Evolutionary conservation across 2,329 filamentous ascomycete genomes (phyloP).

Genomic region (Pleurostoma richardsiae): DNA sequence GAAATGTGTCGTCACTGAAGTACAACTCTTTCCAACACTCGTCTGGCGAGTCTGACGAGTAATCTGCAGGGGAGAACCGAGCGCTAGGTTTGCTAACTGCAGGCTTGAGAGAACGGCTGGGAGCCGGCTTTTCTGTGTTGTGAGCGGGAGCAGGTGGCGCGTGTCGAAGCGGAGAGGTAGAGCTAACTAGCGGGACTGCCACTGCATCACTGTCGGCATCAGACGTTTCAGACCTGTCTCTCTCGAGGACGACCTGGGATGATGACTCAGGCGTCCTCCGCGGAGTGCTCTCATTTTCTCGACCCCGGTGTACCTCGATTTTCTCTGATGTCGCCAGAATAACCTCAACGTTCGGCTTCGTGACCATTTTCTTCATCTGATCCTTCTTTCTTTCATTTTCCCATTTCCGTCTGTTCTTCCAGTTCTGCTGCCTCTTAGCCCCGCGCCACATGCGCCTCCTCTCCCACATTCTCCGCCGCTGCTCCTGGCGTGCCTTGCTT

Average conservation of each 20-base stretch:
- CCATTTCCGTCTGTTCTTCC: conserved; percentile 35
- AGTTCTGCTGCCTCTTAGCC: conserved; percentile 31
- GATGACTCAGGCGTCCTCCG: too few relatives aligned
- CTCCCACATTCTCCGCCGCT: conserved; percentile 30
- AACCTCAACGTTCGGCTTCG: conserved; percentile 8
- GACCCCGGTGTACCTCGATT: too few relatives aligned
- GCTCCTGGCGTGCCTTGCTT: conserved; percentile 37
- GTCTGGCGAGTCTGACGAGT: conserved; percentile 56
- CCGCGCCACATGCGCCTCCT: conserved; percentile 29
- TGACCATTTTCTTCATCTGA: conserved; percentile 19
- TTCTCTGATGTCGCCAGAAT: conserved; percentile 9
- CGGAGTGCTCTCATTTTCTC: too few relatives aligned
- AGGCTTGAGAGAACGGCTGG: conserved; percentile 20
- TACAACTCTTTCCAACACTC: conserved; percentile 56
- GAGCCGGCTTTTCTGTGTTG: conserved; percentile 2
- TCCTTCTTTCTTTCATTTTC: conserved; percentile 20
- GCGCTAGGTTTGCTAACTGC: conserved; percentile 32
- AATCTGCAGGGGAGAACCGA: conserved; percentile 23
- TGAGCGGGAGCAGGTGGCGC: conserved; percentile 9
- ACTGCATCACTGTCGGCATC: conserved; percentile 21
- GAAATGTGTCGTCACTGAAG: conserved; percentile 52
- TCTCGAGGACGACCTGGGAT: conserved; percentile 17
- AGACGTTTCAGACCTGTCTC: conserved; percentile 12
- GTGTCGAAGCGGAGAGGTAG: conserved; percentile 10
- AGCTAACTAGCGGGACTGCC: conserved; percentile 19